A percentile compares a stretch with the other conserved stretches of the same genome.
These are phyloP conservation scores for Geosmithia morbida DNA, from an alignment of 2,329 filamentous ascomycete species.

Conservation along the genomic window DNA sequence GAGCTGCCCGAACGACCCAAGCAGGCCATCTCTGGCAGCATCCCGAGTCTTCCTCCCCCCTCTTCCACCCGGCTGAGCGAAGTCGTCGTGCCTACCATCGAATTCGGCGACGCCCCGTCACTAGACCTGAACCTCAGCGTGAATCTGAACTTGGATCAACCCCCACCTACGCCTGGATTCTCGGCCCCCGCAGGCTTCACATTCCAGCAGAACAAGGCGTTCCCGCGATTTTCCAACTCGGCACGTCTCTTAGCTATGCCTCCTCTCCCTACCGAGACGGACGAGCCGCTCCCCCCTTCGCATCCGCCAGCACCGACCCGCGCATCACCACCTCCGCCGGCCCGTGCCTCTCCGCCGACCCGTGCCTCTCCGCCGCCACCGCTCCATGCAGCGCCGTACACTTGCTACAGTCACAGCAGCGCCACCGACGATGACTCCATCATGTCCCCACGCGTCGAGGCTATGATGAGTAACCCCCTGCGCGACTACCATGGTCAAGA, in stretches of 20 bases:
- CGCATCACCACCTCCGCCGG: conserved; percentile 3
- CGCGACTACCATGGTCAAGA: conserved; percentile 18
- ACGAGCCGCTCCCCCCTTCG: neutral
- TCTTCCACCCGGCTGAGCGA: no score
- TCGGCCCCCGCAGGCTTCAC: conserved; percentile 22
- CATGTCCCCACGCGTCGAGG: conserved; percentile 57
- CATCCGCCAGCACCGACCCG: conserved; percentile 5
- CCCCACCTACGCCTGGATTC: conserved; percentile 31
- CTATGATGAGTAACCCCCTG: conserved; percentile 57
- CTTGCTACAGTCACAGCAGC: conserved; percentile 3
- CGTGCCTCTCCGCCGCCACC: conserved; percentile 15
- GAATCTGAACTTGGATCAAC: conserved; percentile 3
- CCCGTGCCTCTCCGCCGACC: conserved; percentile 9
- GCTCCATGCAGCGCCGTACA: conserved; percentile 13
- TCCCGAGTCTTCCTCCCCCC: no score
- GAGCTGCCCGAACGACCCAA: conserved; percentile 19
- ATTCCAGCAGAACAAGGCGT: conserved; percentile 20
- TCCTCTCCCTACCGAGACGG: neutral
- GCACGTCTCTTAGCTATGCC: conserved; percentile 1
- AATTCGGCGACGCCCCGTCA: neutral
- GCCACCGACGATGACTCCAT: conserved; percentile 33
- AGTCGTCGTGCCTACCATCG: neutral
- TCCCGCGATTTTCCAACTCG: conserved; percentile 9
- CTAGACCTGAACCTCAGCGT: no score
- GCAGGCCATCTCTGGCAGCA: neutral